Evolutionary conservation across 1,139 yeast species (phyloP), one percentile per base, ranked within the genome.

Genomic region (Geotrichum histeridarum): DNA sequence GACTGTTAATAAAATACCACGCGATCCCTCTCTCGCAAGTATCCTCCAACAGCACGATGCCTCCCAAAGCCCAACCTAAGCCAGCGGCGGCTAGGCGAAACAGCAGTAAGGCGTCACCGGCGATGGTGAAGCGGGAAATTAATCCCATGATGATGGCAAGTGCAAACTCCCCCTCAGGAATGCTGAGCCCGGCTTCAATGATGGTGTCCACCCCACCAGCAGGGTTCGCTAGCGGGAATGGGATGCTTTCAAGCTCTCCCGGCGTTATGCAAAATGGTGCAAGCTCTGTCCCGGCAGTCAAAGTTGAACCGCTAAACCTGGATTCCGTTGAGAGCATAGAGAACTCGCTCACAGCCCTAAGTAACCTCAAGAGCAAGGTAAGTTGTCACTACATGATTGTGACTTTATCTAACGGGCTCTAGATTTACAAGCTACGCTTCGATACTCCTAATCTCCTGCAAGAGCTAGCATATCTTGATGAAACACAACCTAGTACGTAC

Each of bases 391-490:
- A n/a, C 18, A 11, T 3, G 18, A 37, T 14, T n/a, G 17, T 14
- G 2, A 37, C 18, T 14, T 37, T 14, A 38, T 14, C 42, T 38
- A 15, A 15, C 18, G 18, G 18, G 9, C 5, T 27, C 9, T 42
- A 60, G 61, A 53, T 60, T 11, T 57, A 57, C 50, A 55, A 58
- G 49, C 58, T 62, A 35, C 57, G 64, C 7, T 53, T 57, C 15
- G 65, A 60, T 30, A 55, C 61, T 35, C 65, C 65, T 1, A 53
- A 55, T 31, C 56, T 62, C 1, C 58, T 62, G 5, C 54, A 61
- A 35, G 55, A 55, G 11, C 58, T 62, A 50, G 64, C 65, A 31
- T 62, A 60, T 38, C 41, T 62, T 31, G 64, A 62, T 49, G 65
- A 61, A 36, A 54, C 60, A 4, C 59, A 60, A 41, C 48, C 63